Evolutionary conservation across 2,329 filamentous ascomycete species (phyloP).

Genomic region (Periconia digitata): DNA sequence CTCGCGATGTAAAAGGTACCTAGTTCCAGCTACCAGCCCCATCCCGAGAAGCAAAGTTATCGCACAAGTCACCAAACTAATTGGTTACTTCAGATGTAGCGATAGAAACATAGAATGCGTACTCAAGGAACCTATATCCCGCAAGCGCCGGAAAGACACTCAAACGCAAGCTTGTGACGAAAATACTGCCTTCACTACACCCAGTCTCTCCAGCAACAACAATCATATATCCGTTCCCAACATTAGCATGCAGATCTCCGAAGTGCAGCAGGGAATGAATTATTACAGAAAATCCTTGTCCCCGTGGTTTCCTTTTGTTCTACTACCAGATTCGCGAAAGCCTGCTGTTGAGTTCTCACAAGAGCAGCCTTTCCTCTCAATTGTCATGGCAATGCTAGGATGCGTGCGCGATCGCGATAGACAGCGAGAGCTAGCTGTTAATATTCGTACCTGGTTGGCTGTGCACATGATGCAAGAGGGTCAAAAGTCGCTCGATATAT

Average conservation of each 20-base stretch:
- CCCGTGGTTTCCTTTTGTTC: slow-evolving; percentile 13
- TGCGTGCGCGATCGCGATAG: slow-evolving; percentile 11
- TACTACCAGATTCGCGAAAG: slow-evolving; percentile 1
- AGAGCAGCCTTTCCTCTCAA: slow-evolving; percentile 11
- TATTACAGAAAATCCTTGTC: slow-evolving; percentile 10
- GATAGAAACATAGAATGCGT: slow-evolving; percentile 7
- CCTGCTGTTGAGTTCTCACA: not conserved
- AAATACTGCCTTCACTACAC: not conserved
- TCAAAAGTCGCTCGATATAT: slow-evolving; percentile 12
- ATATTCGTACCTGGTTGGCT: slow-evolving; percentile 7
- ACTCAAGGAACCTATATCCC: slow-evolving; percentile 2
- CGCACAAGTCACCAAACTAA: not conserved
- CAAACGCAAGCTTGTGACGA: not conserved
- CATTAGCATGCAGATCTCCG: not conserved
- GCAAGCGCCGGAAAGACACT: slow-evolving; percentile 8
- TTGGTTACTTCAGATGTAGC: slow-evolving; percentile 7
- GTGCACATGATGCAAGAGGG: slow-evolving; percentile 5
- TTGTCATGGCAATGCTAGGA: slow-evolving; percentile 15
- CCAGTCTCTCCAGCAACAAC: not conserved
- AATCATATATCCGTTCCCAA: not conserved
- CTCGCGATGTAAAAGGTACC: slow-evolving; percentile 14
- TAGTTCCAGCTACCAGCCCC: not conserved
- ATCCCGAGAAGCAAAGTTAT: not conserved
- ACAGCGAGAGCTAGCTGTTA: slow-evolving; percentile 9
- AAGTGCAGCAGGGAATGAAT: slow-evolving; percentile 6